phyloP scores from a whole-genome alignment of 345 rosid genomes.

The Eucalyptus sp. region DNA sequence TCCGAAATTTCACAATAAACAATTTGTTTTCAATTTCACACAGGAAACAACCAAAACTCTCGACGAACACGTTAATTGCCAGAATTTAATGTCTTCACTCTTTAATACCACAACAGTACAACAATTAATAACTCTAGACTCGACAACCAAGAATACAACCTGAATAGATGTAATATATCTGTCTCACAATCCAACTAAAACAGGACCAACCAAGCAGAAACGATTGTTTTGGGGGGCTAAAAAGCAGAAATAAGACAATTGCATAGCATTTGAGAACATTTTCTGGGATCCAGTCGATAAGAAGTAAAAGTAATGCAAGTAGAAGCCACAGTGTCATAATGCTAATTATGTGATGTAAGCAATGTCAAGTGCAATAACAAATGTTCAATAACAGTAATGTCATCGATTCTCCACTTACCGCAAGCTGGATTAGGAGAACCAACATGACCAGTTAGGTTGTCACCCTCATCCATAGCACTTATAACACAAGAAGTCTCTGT shows the following conservation, averaged over 20 bases:
- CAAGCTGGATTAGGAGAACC: conserved; percentile 95
- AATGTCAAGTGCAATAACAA: not conserved
- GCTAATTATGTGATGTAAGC: not conserved
- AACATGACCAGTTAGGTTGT: conserved; percentile 75
- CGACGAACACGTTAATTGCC: not conserved
- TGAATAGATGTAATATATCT: not conserved
- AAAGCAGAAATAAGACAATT: not conserved
- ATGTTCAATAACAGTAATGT: not conserved
- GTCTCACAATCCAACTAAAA: not conserved
- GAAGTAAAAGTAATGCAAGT: not conserved
- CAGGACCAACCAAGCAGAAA: not conserved
- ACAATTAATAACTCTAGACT: not conserved
- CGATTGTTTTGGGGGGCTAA: not conserved
- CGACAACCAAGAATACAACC: not conserved
- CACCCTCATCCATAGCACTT: conserved; percentile 43
- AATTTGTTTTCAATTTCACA: not conserved
- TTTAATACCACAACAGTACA: not conserved
- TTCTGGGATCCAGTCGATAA: not conserved
- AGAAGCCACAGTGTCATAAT: not conserved
- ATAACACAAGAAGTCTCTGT: conserved; percentile 61
- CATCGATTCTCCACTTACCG: conserved; percentile 32
- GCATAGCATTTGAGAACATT: not conserved
- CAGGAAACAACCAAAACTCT: not conserved
- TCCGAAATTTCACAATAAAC: not conserved
- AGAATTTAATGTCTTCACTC: not conserved